Conservation (phyloP, 2,329 filamentous ascomycete species). For the Xylariaceae sp. region DNA sequence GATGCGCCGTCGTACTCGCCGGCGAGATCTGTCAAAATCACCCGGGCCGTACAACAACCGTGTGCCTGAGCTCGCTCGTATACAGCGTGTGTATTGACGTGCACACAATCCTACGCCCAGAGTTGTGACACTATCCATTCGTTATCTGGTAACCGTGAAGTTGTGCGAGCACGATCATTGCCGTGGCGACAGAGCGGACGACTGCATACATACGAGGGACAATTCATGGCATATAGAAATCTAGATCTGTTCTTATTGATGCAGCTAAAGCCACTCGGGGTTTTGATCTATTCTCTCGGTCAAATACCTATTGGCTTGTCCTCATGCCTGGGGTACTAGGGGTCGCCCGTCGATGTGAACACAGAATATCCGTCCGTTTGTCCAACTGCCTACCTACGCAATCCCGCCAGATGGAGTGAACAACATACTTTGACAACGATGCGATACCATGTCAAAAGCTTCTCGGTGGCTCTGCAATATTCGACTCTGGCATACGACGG, state of each 20-base stretch:
- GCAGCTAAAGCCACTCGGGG: slow-evolving; percentile 9
- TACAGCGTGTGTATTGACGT: neutral
- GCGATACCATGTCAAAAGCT: too few species aligned
- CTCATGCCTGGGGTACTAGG: neutral
- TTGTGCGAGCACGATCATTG: too few species aligned
- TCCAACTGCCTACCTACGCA: too few species aligned
- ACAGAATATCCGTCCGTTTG: neutral
- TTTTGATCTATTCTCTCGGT: neutral
- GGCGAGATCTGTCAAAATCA: neutral
- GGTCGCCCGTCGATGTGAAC: neutral
- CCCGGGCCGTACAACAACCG: neutral
- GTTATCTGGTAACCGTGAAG: too few species aligned
- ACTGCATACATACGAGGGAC: neutral
- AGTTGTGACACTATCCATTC: too few species aligned
- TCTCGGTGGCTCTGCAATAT: too few species aligned
- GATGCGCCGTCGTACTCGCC: neutral
- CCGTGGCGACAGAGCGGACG: neutral
- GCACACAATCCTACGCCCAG: neutral
- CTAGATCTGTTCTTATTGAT: slow-evolving; percentile 6
- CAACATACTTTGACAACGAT: too few species aligned
- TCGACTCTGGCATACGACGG: too few species aligned
- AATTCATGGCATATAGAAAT: neutral
- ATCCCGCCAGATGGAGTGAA: too few species aligned
- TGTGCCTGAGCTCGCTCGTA: neutral
- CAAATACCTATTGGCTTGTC: neutral